Evolutionary conservation across 176 grass and related monocot genomes (phyloP), one percentile per base, ranked within the genome.

Genomic region (Lolium rigidum): DNA sequence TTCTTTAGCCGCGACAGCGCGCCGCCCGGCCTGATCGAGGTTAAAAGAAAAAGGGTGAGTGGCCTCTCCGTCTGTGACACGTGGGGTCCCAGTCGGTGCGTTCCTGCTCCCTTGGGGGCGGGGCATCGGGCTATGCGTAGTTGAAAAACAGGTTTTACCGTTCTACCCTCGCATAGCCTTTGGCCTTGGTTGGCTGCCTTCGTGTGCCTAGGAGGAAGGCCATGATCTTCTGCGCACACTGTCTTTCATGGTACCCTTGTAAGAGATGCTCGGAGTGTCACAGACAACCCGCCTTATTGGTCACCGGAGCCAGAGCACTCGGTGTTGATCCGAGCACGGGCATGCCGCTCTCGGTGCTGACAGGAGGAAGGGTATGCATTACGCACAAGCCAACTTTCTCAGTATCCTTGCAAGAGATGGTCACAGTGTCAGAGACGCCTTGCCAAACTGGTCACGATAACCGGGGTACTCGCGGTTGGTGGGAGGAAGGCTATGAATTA

Each of bases 71-170:
- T 3, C 43, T 20, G 41, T 90, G 83, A 56, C 83, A 76, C 16
- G 83, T 17, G 70, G 88, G 83, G 6, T 10, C 83, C 78, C 83
- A 10, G 69, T 39, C 83, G 83, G 82, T 48, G 60, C 76, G 60
- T 15, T 59, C 77, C 69, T 43, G 72, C 49, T 12, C 35, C 24
- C 55, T 66, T 51, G 67, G 80, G 58, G 85, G 28, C 24, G 18
- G 50, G 12, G n/a, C 78, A 70, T 51, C 20, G 77, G 16, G 74
- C 75, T 79, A 69, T 66, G 25, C 18, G 25, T 28, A n/a, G 56
- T 67, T 35, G 59, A 1, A 52, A 4, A 2, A 4, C 0, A 0
- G 12, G 59, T 20, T 39, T 59, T 86, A 89, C 78, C 16, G 15
- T 16, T 66, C 22, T 84, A 47, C 76, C 87, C 70, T 75, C 44